Conservation (phyloP, 257 asterid species). For the Ophiorrhiza pumila region DNA sequence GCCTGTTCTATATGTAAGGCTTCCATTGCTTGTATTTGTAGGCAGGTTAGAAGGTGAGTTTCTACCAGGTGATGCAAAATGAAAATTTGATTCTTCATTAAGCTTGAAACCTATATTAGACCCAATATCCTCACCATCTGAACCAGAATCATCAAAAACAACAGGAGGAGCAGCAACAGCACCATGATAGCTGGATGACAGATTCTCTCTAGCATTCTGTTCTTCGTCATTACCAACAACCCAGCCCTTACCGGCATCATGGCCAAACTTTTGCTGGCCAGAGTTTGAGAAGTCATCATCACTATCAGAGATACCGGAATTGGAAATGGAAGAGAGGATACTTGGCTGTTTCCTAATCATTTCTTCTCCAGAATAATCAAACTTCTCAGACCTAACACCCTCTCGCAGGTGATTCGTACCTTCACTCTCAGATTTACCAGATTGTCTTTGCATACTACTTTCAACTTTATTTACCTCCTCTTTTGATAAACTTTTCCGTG, state of each 20-base stretch:
- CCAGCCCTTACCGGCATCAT: constrained; percentile 33
- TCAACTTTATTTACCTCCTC: constrained; percentile 23
- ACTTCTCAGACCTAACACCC: constrained; percentile 29
- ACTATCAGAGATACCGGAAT: constrained; percentile 38
- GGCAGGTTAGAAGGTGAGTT: constrained; percentile 33
- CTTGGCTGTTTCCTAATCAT: constrained; percentile 36
- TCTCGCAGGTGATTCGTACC: constrained; percentile 29
- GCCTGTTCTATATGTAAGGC: constrained; percentile 28
- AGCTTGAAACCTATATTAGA: constrained; percentile 36
- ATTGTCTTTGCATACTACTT: constrained; percentile 19
- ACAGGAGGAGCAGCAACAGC: constrained; percentile 38
- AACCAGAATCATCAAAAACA: constrained; percentile 54
- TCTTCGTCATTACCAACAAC: constrained; percentile 26
- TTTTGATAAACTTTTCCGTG: constrained; percentile 30
- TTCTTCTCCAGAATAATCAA: constrained; percentile 32
- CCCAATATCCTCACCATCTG: constrained; percentile 46
- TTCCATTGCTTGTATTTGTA: constrained; percentile 32
- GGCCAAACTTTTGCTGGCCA: constrained; percentile 32
- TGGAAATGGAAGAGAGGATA: constrained; percentile 40
- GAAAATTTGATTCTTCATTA: constrained; percentile 48
- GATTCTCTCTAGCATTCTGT: constrained; percentile 29
- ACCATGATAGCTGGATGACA: constrained; percentile 36
- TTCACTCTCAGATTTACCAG: constrained; percentile 36
- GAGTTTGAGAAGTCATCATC: constrained; percentile 42
- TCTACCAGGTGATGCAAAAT: constrained; percentile 41